These are phyloP conservation scores for Alternaria consortialis DNA, from an alignment of 2,329 filamentous ascomycete genomes.

Conservation along the genomic window DNA sequence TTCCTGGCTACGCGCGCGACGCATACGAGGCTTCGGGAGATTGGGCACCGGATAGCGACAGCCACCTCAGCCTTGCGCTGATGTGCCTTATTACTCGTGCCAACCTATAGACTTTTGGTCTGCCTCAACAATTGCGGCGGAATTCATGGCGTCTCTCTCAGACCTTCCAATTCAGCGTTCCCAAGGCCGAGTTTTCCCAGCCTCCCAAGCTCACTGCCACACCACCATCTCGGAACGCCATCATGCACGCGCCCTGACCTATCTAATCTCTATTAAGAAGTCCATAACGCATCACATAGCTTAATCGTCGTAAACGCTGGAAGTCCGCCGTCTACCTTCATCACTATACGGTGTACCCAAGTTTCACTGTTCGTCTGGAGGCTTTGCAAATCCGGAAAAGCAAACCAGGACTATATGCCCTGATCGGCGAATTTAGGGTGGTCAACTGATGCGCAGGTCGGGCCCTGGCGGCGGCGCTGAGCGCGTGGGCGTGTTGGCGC, in stretches of 20 bases:
- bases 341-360: background rate
- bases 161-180: constrained; percentile 2
- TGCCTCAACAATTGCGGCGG: background rate
- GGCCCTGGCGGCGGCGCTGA: constrained; percentile 4
- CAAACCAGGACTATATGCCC: background rate
- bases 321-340: background rate
- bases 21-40: constrained; percentile 3
- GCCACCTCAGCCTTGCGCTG: background rate
- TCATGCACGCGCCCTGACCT: constrained; percentile 3
- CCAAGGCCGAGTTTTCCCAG: constrained; percentile 7
- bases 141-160: background rate
- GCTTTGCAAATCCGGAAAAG: background rate
- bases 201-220: constrained; percentile 5
- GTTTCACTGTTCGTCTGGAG: background rate
- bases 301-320: background rate
- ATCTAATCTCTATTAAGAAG: constrained; percentile 8
- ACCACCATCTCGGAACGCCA: constrained; percentile 9
- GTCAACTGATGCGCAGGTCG: constrained; percentile 7
- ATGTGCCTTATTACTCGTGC: background rate
- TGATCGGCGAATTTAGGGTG: constrained; percentile 2
- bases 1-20: constrained; percentile 9
- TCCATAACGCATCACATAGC: background rate
- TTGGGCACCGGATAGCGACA: constrained; percentile 1
- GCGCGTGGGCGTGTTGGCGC: constrained; percentile 3
- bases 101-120: background rate